Percentiles rank a stretch among this genome's conserved stretches.
Evolutionary conservation across 495 filamentous ascomycete genomes (phyloP).

Genomic region (Wilcoxina mikolae): DNA sequence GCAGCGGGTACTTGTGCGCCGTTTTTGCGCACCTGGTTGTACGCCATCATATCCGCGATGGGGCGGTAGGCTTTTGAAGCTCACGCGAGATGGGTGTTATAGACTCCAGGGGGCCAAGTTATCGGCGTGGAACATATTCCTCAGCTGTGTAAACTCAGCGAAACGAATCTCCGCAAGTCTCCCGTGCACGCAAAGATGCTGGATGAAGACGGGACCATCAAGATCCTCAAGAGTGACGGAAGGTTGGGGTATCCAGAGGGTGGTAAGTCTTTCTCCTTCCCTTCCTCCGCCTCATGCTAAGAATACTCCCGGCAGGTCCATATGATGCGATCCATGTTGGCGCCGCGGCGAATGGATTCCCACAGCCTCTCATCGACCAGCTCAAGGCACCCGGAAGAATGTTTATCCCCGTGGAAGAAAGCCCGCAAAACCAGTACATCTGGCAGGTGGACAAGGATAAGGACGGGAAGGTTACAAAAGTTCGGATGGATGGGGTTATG

Average conservation of each 20-base stretch:
- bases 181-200: conserved; percentile 39
- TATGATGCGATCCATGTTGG: conserved; percentile 95
- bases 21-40: conserved; percentile 70
- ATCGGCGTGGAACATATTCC: conserved; percentile 84
- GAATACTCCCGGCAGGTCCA: conserved; percentile 10
- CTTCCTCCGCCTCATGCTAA: conserved; percentile 6
- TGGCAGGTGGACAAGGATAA: conserved; percentile 81
- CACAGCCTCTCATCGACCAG: conserved; percentile 60
- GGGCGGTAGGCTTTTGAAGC: background rate
- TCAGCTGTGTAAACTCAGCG: conserved; percentile 57
- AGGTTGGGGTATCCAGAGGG: conserved; percentile 51
- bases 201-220: conserved; percentile 43
- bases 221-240: conserved; percentile 71
- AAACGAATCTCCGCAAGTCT: conserved; percentile 56
- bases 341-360: conserved; percentile 63
- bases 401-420: conserved; percentile 68
- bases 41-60: conserved; percentile 18
- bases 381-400: conserved; percentile 62
- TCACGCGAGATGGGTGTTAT: background rate
- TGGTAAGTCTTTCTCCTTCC: conserved; percentile 20
- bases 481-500: conserved; percentile 65
- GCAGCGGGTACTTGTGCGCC: conserved; percentile 83
- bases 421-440: conserved; percentile 49
- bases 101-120: conserved; percentile 37
- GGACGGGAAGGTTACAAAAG: conserved; percentile 56